These are phyloP conservation scores for Chamaecyparis obtusa DNA, from an alignment of 75 land plant species.

Conservation along the genomic window DNA sequence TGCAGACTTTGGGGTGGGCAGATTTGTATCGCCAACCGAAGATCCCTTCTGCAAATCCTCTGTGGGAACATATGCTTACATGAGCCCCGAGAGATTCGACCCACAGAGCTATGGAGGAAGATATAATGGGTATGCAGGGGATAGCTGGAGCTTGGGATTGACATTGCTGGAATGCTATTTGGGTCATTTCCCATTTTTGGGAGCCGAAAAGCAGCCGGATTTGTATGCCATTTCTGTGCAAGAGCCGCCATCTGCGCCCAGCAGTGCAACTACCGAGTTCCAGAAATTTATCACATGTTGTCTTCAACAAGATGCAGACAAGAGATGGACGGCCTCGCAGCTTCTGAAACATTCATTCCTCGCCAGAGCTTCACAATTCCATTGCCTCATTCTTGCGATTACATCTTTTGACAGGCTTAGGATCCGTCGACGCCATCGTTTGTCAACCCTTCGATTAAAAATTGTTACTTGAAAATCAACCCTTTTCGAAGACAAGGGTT, in stretches of 20 bases:
- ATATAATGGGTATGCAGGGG: too few species aligned
- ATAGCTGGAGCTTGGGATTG: slow-evolving; percentile 61
- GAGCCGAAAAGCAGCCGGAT: slow-evolving; percentile 17
- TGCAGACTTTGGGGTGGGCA: slow-evolving; percentile 76
- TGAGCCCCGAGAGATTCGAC: too few species aligned
- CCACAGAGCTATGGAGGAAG: too few species aligned
- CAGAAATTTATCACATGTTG: slow-evolving; percentile 43
- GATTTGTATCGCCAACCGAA: slow-evolving; percentile 37
- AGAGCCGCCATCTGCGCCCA: slow-evolving; percentile 55
- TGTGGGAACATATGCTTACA: slow-evolving; percentile 14
- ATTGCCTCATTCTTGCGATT: too few species aligned
- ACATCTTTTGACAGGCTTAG: too few species aligned
- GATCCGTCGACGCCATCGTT: too few species aligned
- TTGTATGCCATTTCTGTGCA: slow-evolving; percentile 14
- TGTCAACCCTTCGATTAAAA: too few species aligned
- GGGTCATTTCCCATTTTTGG: slow-evolving; percentile 61
- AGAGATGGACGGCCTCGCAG: not conserved
- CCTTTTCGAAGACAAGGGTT: too few species aligned
- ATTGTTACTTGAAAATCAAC: too few species aligned
- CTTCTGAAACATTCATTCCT: slow-evolving; percentile 57
- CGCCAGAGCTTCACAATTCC: not conserved
- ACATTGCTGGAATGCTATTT: slow-evolving; percentile 54
- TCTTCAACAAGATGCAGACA: slow-evolving; percentile 48
- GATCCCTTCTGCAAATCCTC: slow-evolving; percentile 53
- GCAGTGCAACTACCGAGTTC: slow-evolving; percentile 12